These are phyloP conservation scores for Neophaeococcomyces aloes DNA, from an alignment of 2,329 filamentous ascomycete genomes.

Conservation along the genomic window DNA sequence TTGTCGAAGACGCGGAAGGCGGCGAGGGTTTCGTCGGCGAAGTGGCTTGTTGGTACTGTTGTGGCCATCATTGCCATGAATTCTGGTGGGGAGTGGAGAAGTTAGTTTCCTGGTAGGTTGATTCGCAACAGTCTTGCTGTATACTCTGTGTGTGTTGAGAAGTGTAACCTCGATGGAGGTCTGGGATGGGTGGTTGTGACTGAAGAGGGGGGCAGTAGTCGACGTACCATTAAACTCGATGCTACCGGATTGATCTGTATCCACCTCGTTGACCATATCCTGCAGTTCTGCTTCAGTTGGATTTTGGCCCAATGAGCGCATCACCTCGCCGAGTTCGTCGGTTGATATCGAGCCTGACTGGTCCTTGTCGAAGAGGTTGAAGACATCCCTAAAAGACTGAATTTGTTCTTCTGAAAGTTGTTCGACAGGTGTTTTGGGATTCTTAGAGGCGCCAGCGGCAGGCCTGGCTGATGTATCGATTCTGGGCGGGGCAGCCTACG, in stretches of 20 bases:
- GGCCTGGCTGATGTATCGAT: slow-evolving; percentile 7
- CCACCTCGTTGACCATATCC: slow-evolving; percentile 58
- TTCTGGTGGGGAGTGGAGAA: slow-evolving; percentile 31
- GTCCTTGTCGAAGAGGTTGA: slow-evolving; percentile 21
- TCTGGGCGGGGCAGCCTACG: slow-evolving; percentile 1
- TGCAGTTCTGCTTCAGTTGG: slow-evolving; percentile 52
- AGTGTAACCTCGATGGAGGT: no score
- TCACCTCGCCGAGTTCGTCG: slow-evolving; percentile 52
- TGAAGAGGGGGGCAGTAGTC: no score
- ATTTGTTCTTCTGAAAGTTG: slow-evolving; percentile 21
- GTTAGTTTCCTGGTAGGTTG: neutral
- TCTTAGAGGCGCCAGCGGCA: slow-evolving; percentile 5
- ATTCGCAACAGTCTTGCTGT: no score
- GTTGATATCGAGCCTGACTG: slow-evolving; percentile 51
- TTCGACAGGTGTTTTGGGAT: slow-evolving; percentile 13
- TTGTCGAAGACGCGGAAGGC: slow-evolving; percentile 55
- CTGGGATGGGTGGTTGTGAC: no score
- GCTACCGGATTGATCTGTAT: slow-evolving; percentile 54
- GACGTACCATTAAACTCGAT: slow-evolving; percentile 56
- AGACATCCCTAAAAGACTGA: slow-evolving; percentile 23
- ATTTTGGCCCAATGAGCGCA: slow-evolving; percentile 54
- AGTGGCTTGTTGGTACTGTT: slow-evolving; percentile 52
- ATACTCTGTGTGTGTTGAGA: no score
- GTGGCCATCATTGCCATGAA: slow-evolving; percentile 58
- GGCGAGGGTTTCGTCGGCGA: slow-evolving; percentile 53